Evolutionary conservation across 495 filamentous ascomycete species (phyloP), one percentile per base, ranked within the genome.

Genomic region (Podospora didyma): DNA sequence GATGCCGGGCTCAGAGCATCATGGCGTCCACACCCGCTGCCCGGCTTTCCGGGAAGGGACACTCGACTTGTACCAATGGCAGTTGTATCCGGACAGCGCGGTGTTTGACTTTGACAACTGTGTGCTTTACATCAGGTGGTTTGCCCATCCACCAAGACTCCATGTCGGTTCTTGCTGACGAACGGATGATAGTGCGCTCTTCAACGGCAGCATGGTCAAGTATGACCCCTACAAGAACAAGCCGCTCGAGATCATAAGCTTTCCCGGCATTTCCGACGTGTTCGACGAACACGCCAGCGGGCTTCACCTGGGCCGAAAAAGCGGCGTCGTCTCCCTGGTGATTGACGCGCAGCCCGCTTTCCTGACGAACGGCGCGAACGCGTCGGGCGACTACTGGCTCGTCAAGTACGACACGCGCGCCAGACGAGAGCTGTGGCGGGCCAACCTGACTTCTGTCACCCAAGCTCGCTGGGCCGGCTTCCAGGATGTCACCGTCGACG

Each of bases 31-130:
- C 26, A 31, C 4, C 26, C 26, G 9, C 26, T 31, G 26, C 26
- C 26, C 26, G 26, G 4, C 26, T 31, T 31, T 31, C 9, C n/a
- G n/a, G n/a, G 26, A 31, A 31, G 63, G 64, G 10, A 66, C 57
- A 10, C 57, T 68, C 41, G 49, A 55, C 16, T 58, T 71, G 24
- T 49, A 59, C 21, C 60, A 66, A 24, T 71, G 62, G 49, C 67
- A 68, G 20, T 48, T 69, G 2, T 69, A 69, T 23, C 64, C 69
- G 23, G 69, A 68, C 26, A 69, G 65, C 12, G 67, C 65, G 19
- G 60, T 64, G 23, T 69, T 63, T 37, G 61, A 71, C 51, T 22
- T 49, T 19, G 41, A 67, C 12, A 48, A 49, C 26, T 68, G 66
- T 26, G 55, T 69, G 22, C 44, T 69, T 28, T 62, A 59, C 53